Evolutionary conservation across 140 eudicot species (phyloP), one percentile per base, ranked within the genome.

Genomic region (Erigeron philadelphicus): DNA sequence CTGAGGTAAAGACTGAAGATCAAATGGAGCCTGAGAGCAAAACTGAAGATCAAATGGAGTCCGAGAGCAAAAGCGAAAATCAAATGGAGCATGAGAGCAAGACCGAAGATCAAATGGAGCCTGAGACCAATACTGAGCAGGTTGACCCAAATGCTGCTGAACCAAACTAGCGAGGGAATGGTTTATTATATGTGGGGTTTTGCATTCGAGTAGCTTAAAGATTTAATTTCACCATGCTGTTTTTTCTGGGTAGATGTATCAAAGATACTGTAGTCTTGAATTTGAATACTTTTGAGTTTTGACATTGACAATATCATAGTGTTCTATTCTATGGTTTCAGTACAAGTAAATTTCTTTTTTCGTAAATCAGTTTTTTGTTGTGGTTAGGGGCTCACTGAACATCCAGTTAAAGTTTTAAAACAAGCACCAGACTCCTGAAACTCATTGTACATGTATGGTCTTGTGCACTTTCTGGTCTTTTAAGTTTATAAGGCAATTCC

Each of bases 1-100:
- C 63, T 5, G 77, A 67, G 58, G 48, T 4, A 12, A 65, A 17
- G 71, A 49, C 55, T 55, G 76, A 74, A 62, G 72, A 62, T 45
- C 45, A 61, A 42, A 55, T 18, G 48, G 76, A 70, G 13, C 35
- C 76, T 7, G 80, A 74, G 49, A 74, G 11, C 57, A 70, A 56
- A 50, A 57, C 21, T 50, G 69, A 72, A 11, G 76, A 47, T 46
- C 68, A 72, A 48, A 52, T 17, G 12, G 41, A 72, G 1, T 21
- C 64, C 5, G 77, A 31, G 64, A 43, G 8, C 6, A 43, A 21
- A 65, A 49, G 61, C 7, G 69, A 56, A 46, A 67, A 55, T 21
- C 50, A 74, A 43, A 63, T 44, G 16, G 66, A 53, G 15, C 66
- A 75, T 0, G 68, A 64, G 62, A 46, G 1, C 41, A 31, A 44